Conservation (phyloP, 768 basidiomycete genomes). For the Podaxis sp. region DNA sequence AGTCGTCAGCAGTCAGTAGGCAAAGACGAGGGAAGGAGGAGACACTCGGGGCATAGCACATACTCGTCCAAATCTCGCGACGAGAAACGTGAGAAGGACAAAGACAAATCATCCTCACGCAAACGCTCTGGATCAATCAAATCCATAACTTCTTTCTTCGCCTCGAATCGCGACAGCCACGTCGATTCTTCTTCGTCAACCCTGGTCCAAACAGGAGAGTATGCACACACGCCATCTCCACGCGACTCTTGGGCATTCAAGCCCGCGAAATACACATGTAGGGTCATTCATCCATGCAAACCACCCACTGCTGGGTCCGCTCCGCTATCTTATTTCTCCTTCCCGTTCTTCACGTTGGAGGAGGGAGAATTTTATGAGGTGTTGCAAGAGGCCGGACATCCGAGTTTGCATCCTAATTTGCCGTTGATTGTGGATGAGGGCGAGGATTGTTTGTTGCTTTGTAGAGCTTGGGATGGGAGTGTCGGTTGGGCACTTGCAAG, state of each 20-base stretch:
- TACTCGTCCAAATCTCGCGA: slow-evolving; percentile 11
- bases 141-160: slow-evolving; percentile 36
- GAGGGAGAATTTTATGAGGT: slow-evolving; percentile 66
- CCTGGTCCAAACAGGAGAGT: slow-evolving; percentile 17
- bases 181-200: slow-evolving; percentile 13
- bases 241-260: slow-evolving; percentile 45
- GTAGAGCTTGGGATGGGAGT: slow-evolving; percentile 51
- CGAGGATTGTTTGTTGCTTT: slow-evolving; percentile 79
- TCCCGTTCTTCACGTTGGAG: slow-evolving; percentile 75
- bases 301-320: slow-evolving; percentile 57
- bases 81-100: slow-evolving; percentile 15
- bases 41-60: neutral
- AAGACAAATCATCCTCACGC: slow-evolving; percentile 17
- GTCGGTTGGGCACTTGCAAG: slow-evolving; percentile 85
- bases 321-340: slow-evolving; percentile 50
- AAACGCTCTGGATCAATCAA: slow-evolving; percentile 36
- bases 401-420: slow-evolving; percentile 67
- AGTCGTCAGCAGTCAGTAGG: slow-evolving; percentile 26
- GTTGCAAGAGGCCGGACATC: slow-evolving; percentile 77
- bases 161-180: slow-evolving; percentile 21
- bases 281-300: slow-evolving; percentile 66
- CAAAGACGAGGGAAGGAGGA: slow-evolving; percentile 20
- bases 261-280: slow-evolving; percentile 63
- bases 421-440: slow-evolving; percentile 76
- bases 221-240: slow-evolving; percentile 26